Evolutionary conservation across 2,329 filamentous ascomycete species (phyloP).

Genomic region (Penicillium crustosum): DNA sequence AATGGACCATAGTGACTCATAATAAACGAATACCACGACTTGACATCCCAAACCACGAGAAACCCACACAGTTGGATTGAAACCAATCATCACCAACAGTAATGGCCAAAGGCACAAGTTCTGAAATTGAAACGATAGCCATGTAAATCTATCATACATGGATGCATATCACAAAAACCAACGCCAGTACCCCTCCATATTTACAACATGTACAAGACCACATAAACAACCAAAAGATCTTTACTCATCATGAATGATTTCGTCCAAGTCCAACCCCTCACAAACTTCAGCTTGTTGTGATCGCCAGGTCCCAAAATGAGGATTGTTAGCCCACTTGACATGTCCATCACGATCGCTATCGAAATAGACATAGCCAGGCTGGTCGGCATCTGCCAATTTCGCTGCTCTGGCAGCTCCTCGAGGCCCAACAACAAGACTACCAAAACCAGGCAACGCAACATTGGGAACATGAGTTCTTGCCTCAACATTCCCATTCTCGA

Average conservation of each 20-base stretch:
- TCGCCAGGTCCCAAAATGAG: slow-evolving; percentile 41
- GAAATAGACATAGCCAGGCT: slow-evolving; percentile 44
- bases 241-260: slow-evolving; percentile 22
- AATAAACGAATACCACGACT: slow-evolving; percentile 9
- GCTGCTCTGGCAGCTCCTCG: slow-evolving; percentile 13
- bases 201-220: slow-evolving; percentile 5
- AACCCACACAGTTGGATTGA: not conserved
- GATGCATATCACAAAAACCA: slow-evolving; percentile 1
- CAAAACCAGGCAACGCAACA: slow-evolving; percentile 33
- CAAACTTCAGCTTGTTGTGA: slow-evolving; percentile 39
- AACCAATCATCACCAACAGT: not conserved
- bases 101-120: not conserved
- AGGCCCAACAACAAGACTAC: slow-evolving; percentile 33
- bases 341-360: slow-evolving; percentile 37
- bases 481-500: slow-evolving; percentile 35
- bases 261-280: slow-evolving; percentile 37
- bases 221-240: slow-evolving; percentile 10
- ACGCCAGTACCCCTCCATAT: slow-evolving; percentile 12
- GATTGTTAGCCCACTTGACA: slow-evolving; percentile 35
- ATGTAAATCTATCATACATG: not conserved
- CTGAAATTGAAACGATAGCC: not conserved
- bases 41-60: not conserved
- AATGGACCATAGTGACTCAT: not conserved
- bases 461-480: slow-evolving; percentile 42
- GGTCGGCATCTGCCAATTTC: slow-evolving; percentile 3